A percentile compares a stretch with the other conserved stretches of the same genome.
Conservation (phyloP, 805 yeast species). For the Sugiyamaella americana region DNA sequence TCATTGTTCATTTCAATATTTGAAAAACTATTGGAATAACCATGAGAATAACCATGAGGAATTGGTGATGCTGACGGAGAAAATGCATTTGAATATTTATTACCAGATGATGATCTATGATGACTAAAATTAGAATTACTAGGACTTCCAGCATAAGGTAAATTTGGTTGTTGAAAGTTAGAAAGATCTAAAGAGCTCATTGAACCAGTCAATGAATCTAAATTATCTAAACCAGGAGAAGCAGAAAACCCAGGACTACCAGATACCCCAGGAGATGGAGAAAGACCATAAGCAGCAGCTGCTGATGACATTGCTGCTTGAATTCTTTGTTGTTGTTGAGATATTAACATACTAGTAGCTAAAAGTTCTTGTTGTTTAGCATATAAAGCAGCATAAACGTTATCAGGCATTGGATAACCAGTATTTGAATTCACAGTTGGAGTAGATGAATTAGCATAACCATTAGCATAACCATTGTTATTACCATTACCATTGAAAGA, state of each 20-base stretch:
- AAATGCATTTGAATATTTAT: not conserved
- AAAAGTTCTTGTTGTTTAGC: conserved; percentile 32
- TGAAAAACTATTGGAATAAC: not conserved
- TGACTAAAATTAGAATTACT: not conserved
- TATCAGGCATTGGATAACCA: conserved; percentile 8
- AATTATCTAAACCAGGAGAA: not conserved
- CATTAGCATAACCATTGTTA: conserved; percentile 1
- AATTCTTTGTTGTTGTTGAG: conserved; percentile 32
- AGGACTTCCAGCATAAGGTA: not conserved
- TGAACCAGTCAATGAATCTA: not conserved
- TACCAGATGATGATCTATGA: not conserved
- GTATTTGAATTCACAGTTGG: conserved; percentile 6
- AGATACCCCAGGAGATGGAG: not conserved
- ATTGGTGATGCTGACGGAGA: not conserved
- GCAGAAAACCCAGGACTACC: not conserved
- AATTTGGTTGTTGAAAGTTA: not conserved
- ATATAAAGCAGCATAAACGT: conserved; percentile 29
- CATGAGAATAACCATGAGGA: not conserved
- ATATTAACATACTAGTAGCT: conserved; percentile 28
- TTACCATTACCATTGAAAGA: not conserved
- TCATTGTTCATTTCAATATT: not conserved
- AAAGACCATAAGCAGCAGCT: conserved; percentile 2
- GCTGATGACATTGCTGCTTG: conserved; percentile 27
- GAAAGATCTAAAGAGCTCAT: not conserved
- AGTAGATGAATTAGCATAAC: conserved; percentile 1